phyloP scores from a whole-genome alignment of 2,329 filamentous ascomycete genomes.

The Pseudogymnoascus sp. region DNA sequence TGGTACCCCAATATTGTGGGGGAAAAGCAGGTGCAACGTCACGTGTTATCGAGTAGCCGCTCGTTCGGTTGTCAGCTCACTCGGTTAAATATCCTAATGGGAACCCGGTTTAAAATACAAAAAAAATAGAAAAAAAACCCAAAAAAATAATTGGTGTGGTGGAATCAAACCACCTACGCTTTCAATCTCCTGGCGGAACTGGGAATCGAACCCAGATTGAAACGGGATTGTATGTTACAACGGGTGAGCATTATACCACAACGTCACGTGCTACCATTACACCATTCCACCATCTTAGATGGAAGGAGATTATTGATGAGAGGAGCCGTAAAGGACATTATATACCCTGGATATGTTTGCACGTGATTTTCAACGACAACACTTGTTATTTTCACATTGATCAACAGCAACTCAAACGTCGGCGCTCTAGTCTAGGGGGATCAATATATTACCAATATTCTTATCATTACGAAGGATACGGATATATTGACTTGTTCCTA shows the following conservation, averaged over 20 bases:
- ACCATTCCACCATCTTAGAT: constrained; percentile 5
- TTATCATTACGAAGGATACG: not conserved
- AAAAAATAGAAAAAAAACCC: constrained; percentile 5
- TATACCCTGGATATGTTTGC: not conserved
- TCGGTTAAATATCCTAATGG: not conserved
- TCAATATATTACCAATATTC: not conserved
- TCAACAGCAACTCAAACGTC: not conserved
- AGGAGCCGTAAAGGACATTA: not conserved
- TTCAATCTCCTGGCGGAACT: constrained; percentile 27
- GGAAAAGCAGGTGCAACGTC: not conserved
- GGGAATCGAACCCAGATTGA: constrained; percentile 31
- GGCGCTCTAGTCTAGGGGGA: not conserved
- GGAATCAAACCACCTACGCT: constrained; percentile 21
- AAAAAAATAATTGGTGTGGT: constrained; percentile 18
- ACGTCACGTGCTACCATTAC: constrained; percentile 12
- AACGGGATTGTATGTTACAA: constrained; percentile 22
- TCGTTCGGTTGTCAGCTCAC: not conserved
- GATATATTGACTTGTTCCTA: not conserved
- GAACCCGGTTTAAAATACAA: not conserved
- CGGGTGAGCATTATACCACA: constrained; percentile 21
- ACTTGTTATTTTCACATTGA: not conserved
- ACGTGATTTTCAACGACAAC: not conserved
- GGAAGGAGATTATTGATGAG: constrained; percentile 10
- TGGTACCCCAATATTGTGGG: constrained; percentile 27
- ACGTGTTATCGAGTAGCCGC: not conserved